Evolutionary conservation across 2,329 filamentous ascomycete genomes (phyloP).

Genomic region (Lecanosticta acicola): DNA sequence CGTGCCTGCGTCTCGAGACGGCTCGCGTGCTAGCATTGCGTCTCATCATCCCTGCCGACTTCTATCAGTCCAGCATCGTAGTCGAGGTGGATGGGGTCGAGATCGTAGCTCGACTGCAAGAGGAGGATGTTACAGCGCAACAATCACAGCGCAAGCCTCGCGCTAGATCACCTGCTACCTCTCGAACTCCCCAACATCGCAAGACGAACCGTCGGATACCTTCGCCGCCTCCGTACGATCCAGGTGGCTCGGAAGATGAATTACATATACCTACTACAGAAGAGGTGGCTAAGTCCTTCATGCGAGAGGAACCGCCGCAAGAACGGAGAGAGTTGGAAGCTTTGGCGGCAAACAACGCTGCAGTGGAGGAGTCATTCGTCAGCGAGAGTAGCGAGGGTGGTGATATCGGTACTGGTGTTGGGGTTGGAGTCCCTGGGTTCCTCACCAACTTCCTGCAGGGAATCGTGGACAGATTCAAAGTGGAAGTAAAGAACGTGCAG

Average conservation of each 20-base stretch:
- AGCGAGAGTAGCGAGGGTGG: slow-evolving; percentile 53
- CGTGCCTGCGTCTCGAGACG: slow-evolving; percentile 63
- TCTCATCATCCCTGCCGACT: slow-evolving; percentile 79
- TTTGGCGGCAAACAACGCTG: slow-evolving; percentile 51
- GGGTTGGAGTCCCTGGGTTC: slow-evolving; percentile 63
- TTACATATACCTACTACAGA: slow-evolving; percentile 58
- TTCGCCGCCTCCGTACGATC: slow-evolving; percentile 24
- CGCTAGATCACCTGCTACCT: slow-evolving; percentile 20
- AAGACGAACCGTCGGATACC: slow-evolving; percentile 33
- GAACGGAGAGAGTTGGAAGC: slow-evolving; percentile 65
- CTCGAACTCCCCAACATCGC: slow-evolving; percentile 30
- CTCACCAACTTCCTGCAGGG: slow-evolving; percentile 68
- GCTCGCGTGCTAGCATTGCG: slow-evolving; percentile 72
- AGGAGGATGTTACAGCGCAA: slow-evolving; percentile 19
- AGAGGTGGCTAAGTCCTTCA: slow-evolving; percentile 71
- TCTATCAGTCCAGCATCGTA: slow-evolving; percentile 76
- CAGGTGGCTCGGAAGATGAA: slow-evolving; percentile 30
- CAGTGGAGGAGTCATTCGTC: slow-evolving; percentile 56
- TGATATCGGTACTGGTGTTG: slow-evolving; percentile 62
- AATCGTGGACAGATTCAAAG: slow-evolving; percentile 64
- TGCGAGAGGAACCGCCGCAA: slow-evolving; percentile 62
- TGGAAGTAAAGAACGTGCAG: slow-evolving; percentile 60
- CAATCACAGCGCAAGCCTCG: slow-evolving; percentile 34
- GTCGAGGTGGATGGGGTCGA: slow-evolving; percentile 79
- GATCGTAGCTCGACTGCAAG: slow-evolving; percentile 44